These are phyloP conservation scores for Lyophyllum shimeji DNA, from an alignment of 768 basidiomycete genomes.

Conservation along the genomic window DNA sequence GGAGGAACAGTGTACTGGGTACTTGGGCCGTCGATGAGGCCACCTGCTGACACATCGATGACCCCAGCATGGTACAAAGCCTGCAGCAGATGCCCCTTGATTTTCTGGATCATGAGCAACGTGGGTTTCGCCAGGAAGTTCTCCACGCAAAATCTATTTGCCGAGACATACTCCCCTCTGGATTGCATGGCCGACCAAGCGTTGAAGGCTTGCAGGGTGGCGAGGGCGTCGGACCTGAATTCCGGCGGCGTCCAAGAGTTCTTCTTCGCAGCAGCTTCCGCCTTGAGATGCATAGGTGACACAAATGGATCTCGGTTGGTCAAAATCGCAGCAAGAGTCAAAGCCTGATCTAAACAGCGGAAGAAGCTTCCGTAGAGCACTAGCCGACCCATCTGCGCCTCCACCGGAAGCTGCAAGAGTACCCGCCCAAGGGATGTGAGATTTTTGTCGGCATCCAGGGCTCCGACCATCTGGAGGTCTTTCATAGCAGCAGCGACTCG, in stretches of 20 bases:
- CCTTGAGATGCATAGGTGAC: conserved; percentile 74
- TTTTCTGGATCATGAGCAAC: conserved; percentile 74
- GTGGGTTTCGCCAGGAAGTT: conserved; percentile 92
- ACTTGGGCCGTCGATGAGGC: conserved; percentile 33
- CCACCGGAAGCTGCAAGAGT: conserved; percentile 85
- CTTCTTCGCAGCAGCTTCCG: conserved; percentile 70
- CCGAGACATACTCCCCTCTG: conserved; percentile 58
- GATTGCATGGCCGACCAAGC: conserved; percentile 76
- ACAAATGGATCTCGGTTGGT: conserved; percentile 91
- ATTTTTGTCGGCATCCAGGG: conserved; percentile 71
- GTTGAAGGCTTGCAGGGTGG: conserved; percentile 78
- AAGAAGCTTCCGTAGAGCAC: conserved; percentile 91
- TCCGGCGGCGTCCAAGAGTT: conserved; percentile 73
- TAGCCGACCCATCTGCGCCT: conserved; percentile 86
- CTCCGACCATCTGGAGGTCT: conserved; percentile 82
- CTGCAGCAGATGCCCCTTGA: conserved; percentile 76
- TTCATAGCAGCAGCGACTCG: conserved; percentile 81
- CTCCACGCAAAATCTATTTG: conserved; percentile 75
- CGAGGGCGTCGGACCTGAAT: conserved; percentile 85
- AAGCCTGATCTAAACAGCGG: conserved; percentile 83
- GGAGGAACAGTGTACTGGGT: conserved; percentile 51
- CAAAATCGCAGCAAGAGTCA: conserved; percentile 90
- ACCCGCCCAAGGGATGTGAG: conserved; percentile 88
- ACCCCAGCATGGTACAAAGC: conserved; percentile 79
- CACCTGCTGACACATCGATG: conserved; percentile 78